Evolutionary conservation across 1,139 yeast species (phyloP).

Genomic region (Kluyveromyces sp.): DNA sequence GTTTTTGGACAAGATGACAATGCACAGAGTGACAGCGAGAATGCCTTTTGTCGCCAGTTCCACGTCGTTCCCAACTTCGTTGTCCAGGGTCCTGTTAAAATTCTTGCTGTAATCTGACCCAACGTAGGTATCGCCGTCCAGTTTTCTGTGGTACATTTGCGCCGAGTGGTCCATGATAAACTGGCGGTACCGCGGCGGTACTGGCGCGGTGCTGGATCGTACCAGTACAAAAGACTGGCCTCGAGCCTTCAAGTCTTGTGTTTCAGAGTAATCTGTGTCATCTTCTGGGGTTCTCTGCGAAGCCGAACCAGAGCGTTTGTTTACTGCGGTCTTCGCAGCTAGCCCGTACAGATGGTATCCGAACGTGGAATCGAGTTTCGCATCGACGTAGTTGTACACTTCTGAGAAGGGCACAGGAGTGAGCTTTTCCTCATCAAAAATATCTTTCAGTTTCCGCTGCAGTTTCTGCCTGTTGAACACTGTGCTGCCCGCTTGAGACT

Average conservation of each 20-base stretch:
- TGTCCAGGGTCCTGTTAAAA: conserved; percentile 14
- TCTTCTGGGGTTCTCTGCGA: background rate
- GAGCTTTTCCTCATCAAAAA: conserved; percentile 17
- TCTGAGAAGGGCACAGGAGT: conserved; percentile 12
- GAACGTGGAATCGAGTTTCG: conserved; percentile 19
- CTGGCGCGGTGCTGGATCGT: conserved; percentile 13
- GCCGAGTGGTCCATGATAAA: conserved; percentile 15
- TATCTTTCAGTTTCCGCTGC: conserved; percentile 17
- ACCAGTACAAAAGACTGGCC: conserved; percentile 22
- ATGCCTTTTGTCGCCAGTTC: conserved; percentile 24
- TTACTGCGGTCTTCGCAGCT: conserved; percentile 11
- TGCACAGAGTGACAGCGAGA: conserved; percentile 17
- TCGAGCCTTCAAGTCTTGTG: conserved; percentile 9
- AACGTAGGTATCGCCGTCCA: conserved; percentile 18
- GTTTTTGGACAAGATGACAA: conserved; percentile 26
- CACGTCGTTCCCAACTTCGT: conserved; percentile 15
- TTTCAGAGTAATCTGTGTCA: conserved; percentile 6
- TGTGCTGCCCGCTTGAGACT: conserved; percentile 17
- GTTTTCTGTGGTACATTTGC: conserved; percentile 12
- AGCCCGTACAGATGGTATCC: conserved; percentile 23
- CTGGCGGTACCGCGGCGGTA: conserved; percentile 14
- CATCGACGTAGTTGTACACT: conserved; percentile 16
- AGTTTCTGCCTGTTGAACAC: conserved; percentile 19
- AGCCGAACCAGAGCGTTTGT: background rate
- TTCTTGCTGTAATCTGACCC: conserved; percentile 14